These are phyloP conservation scores for Podaxis sp. DNA, from an alignment of 768 basidiomycete genomes.

Conservation along the genomic window DNA sequence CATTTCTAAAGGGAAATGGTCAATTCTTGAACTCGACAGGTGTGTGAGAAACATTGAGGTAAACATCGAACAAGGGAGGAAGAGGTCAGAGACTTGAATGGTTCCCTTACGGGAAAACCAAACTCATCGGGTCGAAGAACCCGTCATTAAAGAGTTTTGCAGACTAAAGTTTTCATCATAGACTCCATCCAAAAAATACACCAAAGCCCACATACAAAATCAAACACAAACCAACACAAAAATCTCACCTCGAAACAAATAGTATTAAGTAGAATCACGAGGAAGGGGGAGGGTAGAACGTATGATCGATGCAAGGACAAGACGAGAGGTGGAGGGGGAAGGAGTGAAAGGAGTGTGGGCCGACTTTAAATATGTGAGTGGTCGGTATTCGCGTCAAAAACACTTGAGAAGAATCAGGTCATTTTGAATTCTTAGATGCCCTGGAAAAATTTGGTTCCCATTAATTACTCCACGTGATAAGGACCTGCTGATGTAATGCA, in stretches of 20 bases:
- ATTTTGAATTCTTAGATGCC: conserved; percentile 17
- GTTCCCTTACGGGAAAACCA: conserved; percentile 27
- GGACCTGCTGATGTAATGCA: neutral
- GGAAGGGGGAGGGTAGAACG: neutral
- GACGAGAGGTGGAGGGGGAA: conserved; percentile 4
- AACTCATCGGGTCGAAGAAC: conserved; percentile 22
- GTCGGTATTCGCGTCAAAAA: neutral
- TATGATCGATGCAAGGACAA: conserved; percentile 4
- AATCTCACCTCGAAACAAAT: neutral
- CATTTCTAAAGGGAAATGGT: neutral
- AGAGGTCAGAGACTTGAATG: conserved; percentile 37
- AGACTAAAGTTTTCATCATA: conserved; percentile 24
- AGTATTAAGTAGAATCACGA: conserved; percentile 1
- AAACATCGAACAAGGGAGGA: neutral
- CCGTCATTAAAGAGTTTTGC: conserved; percentile 22
- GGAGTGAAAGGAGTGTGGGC: conserved; percentile 4
- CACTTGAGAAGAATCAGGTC: conserved; percentile 15
- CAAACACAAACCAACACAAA: neutral
- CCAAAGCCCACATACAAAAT: neutral
- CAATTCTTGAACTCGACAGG: neutral
- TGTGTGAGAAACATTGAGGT: neutral
- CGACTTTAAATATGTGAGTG: conserved; percentile 2
- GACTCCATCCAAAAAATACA: neutral
- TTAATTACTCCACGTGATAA: neutral
- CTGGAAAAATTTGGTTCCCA: neutral